Conservation (phyloP, 1,284 basidiomycete genomes). For the Malassezia arunalokei region DNA sequence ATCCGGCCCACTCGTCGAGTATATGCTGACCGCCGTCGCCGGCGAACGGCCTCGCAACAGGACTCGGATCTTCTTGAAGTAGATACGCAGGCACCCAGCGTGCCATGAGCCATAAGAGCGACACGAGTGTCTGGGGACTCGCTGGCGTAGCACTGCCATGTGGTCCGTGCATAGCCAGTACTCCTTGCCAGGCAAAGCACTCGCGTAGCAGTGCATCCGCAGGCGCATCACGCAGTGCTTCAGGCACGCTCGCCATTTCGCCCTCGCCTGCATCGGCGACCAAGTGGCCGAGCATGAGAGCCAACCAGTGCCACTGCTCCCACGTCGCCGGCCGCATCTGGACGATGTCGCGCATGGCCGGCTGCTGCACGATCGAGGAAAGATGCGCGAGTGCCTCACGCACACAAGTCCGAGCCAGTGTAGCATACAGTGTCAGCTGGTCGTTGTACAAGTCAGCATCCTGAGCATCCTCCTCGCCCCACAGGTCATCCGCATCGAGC, state of each 20-base stretch:
- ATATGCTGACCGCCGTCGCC: conserved; percentile 19
- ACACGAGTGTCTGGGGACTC: conserved; percentile 35
- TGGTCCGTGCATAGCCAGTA: conserved; percentile 19
- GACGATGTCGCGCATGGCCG: conserved; percentile 8
- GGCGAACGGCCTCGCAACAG: conserved; percentile 19
- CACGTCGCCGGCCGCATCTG: conserved; percentile 23
- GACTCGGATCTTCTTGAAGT: conserved; percentile 13
- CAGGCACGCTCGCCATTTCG: conserved; percentile 27
- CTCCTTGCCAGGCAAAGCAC: conserved; percentile 24
- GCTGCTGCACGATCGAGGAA: conserved; percentile 16
- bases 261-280: conserved; percentile 28
- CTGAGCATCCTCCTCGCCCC: conserved; percentile 21
- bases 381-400: conserved; percentile 9
- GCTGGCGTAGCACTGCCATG: conserved; percentile 16
- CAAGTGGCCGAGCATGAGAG: conserved; percentile 29
- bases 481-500: conserved; percentile 15
- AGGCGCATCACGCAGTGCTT: conserved; percentile 15
- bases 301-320: conserved; percentile 40
- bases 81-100: conserved; percentile 38
- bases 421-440: conserved; percentile 31
- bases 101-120: conserved; percentile 32
- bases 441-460: conserved; percentile 35
- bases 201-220: conserved; percentile 21
- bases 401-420: conserved; percentile 22
- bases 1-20: conserved; percentile 22